A percentile compares a stretch with the other conserved stretches of the same genome.
Evolutionary conservation across 495 filamentous ascomycete genomes (phyloP).

Genomic region (Elasticomyces elasticus): DNA sequence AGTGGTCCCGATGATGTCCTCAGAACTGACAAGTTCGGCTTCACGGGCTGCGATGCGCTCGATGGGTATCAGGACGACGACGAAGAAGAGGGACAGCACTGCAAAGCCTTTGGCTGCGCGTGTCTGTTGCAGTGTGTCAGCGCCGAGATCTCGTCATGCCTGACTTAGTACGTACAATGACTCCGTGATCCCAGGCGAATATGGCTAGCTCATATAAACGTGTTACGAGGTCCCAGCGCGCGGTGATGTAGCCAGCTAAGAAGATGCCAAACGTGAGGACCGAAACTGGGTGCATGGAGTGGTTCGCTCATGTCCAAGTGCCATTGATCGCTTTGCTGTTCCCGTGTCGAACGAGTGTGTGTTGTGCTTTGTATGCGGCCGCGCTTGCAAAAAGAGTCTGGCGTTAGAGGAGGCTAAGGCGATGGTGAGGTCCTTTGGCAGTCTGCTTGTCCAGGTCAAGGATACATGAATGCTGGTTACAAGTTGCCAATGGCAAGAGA

Average conservation of each 20-base stretch:
- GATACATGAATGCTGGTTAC: no score
- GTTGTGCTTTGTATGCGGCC: no score
- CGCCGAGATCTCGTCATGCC: not conserved
- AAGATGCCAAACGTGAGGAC: conserved; percentile 91
- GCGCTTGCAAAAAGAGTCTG: no score
- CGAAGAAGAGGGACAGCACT: conserved; percentile 65
- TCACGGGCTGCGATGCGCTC: conserved; percentile 63
- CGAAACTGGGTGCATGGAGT: conserved; percentile 94
- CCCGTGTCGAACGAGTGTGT: no score
- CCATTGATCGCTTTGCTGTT: not conserved
- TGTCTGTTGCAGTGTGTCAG: conserved; percentile 36
- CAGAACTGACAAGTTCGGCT: conserved; percentile 47
- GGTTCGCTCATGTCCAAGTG: conserved; percentile 14
- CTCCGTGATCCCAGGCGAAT: conserved; percentile 97
- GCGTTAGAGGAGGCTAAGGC: no score
- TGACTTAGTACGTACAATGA: conserved; percentile 59
- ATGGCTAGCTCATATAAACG: conserved; percentile 89
- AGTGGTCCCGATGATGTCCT: not conserved
- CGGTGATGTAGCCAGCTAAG: conserved; percentile 97
- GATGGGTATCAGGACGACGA: conserved; percentile 62
- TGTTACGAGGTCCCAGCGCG: conserved; percentile 94
- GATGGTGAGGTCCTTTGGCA: no score
- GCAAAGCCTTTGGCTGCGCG: conserved; percentile 66
- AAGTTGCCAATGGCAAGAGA: no score
- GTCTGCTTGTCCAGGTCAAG: no score